Percentiles rank a stretch among this genome's conserved stretches.
These are phyloP conservation scores for Clavulina sp. DNA, from an alignment of 768 basidiomycete species.

Conservation along the genomic window DNA sequence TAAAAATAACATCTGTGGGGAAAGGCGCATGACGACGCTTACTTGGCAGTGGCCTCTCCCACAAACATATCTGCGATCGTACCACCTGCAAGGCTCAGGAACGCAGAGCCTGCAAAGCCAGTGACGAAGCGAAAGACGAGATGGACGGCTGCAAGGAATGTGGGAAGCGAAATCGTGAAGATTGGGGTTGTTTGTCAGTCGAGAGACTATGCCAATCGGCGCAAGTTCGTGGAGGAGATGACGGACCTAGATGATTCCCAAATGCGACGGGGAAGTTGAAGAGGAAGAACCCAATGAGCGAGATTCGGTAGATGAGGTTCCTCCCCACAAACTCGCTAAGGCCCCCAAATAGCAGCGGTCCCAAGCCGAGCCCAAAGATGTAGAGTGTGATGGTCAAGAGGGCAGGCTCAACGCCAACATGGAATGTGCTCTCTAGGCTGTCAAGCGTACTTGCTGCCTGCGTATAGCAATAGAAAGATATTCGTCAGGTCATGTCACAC, in stretches of 20 bases:
- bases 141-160: constrained; percentile 28
- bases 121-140: constrained; percentile 43
- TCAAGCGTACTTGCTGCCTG: not conserved
- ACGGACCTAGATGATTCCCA: constrained; percentile 42
- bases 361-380: constrained; percentile 22
- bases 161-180: not conserved
- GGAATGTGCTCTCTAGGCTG: not conserved
- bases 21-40: constrained; percentile 1
- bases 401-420: not conserved
- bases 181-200: too few species aligned
- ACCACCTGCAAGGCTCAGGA: constrained; percentile 45
- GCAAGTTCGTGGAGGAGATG: not conserved
- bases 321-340: constrained; percentile 46
- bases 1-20: not conserved
- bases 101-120: constrained; percentile 38
- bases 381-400: constrained; percentile 32
- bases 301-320: constrained; percentile 41
- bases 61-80: constrained; percentile 29
- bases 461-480: too few species aligned
- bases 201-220: not conserved
- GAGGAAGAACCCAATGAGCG: constrained; percentile 42
- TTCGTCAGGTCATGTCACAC: not conserved
- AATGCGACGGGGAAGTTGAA: constrained; percentile 61
- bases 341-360: constrained; percentile 24
- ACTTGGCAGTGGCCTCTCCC: constrained; percentile 32